Evolutionary conservation across 2,329 filamentous ascomycete genomes (phyloP).

Genomic region (Amesomyces nigricolor): DNA sequence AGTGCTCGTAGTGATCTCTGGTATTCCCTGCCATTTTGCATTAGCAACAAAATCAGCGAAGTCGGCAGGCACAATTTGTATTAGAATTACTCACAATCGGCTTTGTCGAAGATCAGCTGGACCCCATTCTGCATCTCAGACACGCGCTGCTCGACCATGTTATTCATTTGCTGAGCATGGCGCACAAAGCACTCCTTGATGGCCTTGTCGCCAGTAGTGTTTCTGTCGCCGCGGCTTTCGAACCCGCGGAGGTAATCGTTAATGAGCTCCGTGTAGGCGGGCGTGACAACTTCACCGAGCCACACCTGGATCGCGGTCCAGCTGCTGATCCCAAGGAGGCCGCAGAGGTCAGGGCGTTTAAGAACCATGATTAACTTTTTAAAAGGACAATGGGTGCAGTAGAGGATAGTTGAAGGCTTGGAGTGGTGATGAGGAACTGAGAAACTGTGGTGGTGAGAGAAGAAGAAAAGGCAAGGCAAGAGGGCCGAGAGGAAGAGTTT

Average conservation of each 20-base stretch:
- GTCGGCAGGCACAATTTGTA: neutral
- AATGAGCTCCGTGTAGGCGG: neutral
- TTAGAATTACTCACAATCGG: neutral
- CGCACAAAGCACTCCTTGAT: constrained; percentile 5
- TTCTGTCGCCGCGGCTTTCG: neutral
- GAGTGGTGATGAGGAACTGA: neutral
- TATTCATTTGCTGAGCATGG: neutral
- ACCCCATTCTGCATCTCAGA: neutral
- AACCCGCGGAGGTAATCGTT: neutral
- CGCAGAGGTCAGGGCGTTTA: constrained; percentile 6
- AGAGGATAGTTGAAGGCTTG: neutral
- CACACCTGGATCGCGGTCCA: constrained; percentile 8
- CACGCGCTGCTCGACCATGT: neutral
- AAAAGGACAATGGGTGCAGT: neutral
- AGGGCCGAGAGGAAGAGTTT: too few species aligned
- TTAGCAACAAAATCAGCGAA: too few species aligned
- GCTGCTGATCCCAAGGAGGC: constrained; percentile 1
- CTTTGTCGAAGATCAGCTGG: neutral
- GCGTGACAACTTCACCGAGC: neutral
- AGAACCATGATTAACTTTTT: constrained; percentile 4
- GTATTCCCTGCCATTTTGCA: neutral
- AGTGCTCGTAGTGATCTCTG: neutral
- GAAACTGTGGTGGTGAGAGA: neutral
- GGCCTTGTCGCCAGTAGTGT: neutral
- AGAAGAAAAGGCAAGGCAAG: too few species aligned